phyloP scores from a whole-genome alignment of 768 basidiomycete genomes.

The Termitomyces sp. region DNA sequence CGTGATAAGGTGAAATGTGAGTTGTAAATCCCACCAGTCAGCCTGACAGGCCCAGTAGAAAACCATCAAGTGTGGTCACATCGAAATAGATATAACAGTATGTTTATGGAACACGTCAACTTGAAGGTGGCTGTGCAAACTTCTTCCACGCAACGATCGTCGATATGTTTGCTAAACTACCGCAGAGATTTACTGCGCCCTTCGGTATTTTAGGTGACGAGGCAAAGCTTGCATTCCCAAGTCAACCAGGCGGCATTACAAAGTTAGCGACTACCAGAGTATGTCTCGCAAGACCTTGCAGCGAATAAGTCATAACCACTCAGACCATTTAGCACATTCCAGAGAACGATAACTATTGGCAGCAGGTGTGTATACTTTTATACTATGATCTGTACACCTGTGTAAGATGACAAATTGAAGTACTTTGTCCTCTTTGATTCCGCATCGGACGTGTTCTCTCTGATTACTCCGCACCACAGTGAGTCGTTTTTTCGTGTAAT shows the following conservation, averaged over 20 bases:
- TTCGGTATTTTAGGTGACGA: conserved; percentile 82
- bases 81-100: neutral
- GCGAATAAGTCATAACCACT: neutral
- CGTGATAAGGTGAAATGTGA: neutral
- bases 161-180: conserved; percentile 73
- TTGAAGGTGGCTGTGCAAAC: conserved; percentile 6
- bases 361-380: conserved; percentile 53
- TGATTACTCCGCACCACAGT: conserved; percentile 85
- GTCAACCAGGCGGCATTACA: conserved; percentile 72
- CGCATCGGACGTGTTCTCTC: conserved; percentile 84
- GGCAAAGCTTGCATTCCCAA: conserved; percentile 85
- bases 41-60: neutral
- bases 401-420: conserved; percentile 27
- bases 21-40: too few species aligned
- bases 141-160: neutral
- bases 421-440: conserved; percentile 85
- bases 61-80: neutral
- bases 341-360: conserved; percentile 79
- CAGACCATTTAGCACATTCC: conserved; percentile 55
- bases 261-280: conserved; percentile 73
- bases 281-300: conserved; percentile 22
- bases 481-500: conserved; percentile 22
- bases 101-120: neutral
- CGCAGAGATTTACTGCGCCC: conserved; percentile 66
- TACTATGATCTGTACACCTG: neutral